Percentiles rank a stretch among this genome's conserved stretches.
Evolutionary conservation across 768 basidiomycete species (phyloP).

Genomic region (Heimioporus sp.): DNA sequence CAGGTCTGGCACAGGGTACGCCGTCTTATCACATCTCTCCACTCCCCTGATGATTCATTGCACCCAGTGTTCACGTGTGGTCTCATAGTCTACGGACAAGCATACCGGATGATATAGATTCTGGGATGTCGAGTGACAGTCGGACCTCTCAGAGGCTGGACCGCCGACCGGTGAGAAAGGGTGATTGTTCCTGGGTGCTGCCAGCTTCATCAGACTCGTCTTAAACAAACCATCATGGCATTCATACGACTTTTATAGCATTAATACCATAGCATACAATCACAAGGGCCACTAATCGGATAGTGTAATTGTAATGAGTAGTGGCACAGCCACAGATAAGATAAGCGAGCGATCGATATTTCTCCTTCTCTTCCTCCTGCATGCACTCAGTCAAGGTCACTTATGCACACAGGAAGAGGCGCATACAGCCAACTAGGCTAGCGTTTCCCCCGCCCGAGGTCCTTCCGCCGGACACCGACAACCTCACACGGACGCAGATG

Average conservation of each 20-base stretch:
- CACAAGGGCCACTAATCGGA: too few relatives aligned
- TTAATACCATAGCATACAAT: too few relatives aligned
- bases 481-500: slow-evolving; percentile 41
- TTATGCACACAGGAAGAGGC: slow-evolving; percentile 33
- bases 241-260: too few relatives aligned
- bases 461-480: slow-evolving; percentile 26
- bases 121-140: slow-evolving; percentile 15
- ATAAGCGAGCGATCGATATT: too few relatives aligned
- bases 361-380: too few relatives aligned
- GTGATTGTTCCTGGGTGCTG: slow-evolving; percentile 13
- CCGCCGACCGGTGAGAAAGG: background rate
- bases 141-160: slow-evolving; percentile 11
- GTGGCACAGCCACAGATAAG: too few relatives aligned
- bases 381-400: slow-evolving; percentile 23
- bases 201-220: too few relatives aligned
- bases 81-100: slow-evolving; percentile 4
- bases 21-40: background rate
- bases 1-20: slow-evolving; percentile 13
- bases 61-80: slow-evolving; percentile 8
- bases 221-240: too few relatives aligned
- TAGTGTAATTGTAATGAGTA: too few relatives aligned
- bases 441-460: slow-evolving; percentile 29
- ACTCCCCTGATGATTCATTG: slow-evolving; percentile 1
- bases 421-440: slow-evolving; percentile 9
- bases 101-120: slow-evolving; percentile 14